A percentile compares a stretch with the other conserved stretches of the same genome.
Evolutionary conservation across 169 alveolate genomes (phyloP).

Genomic region (Plasmodium malariae): DNA sequence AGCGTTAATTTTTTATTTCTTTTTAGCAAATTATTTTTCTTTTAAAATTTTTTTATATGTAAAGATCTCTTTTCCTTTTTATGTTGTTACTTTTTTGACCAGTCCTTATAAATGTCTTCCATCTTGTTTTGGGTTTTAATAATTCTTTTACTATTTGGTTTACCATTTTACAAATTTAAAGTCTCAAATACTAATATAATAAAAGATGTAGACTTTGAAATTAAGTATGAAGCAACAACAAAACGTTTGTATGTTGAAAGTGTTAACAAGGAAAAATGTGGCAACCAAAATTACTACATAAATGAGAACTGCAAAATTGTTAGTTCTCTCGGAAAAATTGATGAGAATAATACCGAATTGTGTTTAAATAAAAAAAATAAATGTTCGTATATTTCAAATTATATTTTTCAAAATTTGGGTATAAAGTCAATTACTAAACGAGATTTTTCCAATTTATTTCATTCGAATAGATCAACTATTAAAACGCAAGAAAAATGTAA

Average conservation of each 20-base stretch:
- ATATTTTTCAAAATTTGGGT: conserved; percentile 34
- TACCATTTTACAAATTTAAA: background rate
- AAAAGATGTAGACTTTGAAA: conserved; percentile 27
- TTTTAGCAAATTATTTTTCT: background rate
- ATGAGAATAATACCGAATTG: conserved; percentile 1
- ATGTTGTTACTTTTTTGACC: background rate
- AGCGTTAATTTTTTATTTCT: too few species aligned
- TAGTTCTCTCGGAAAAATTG: conserved; percentile 2
- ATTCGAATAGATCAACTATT: background rate
- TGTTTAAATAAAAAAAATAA: conserved; percentile 33
- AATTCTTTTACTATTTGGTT: background rate
- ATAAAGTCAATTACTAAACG: conserved; percentile 15
- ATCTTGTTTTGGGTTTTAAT: conserved; percentile 7
- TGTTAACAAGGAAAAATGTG: conserved; percentile 16
- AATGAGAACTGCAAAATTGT: conserved; percentile 52
- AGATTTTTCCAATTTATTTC: conserved; percentile 5
- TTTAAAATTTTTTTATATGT: background rate
- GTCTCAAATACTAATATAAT: background rate
- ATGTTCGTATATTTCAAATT: conserved; percentile 20
- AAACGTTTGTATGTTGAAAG: conserved; percentile 30
- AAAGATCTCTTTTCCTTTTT: background rate
- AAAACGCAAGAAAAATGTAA: conserved; percentile 31
- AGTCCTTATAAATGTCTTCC: conserved; percentile 15
- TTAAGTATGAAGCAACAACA: conserved; percentile 33
- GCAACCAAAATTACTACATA: conserved; percentile 31